Evolutionary conservation across 257 asterid species (phyloP).

Genomic region (Prunella vulgaris): DNA sequence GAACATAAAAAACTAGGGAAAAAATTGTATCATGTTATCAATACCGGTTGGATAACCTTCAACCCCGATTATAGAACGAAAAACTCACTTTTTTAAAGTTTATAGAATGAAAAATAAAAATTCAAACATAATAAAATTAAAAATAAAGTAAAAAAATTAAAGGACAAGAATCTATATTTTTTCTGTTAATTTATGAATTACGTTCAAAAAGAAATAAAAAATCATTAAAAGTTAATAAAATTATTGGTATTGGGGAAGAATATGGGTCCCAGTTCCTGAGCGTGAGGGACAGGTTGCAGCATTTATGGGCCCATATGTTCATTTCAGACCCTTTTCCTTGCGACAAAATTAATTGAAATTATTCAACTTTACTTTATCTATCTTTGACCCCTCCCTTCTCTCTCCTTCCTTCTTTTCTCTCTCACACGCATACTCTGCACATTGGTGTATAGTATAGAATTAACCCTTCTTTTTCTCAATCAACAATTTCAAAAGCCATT

Average conservation of each 20-base stretch:
- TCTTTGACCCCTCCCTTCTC: constrained; percentile 46
- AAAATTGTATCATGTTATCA: too few species aligned
- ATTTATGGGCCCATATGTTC: constrained; percentile 54
- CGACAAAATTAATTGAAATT: constrained; percentile 51
- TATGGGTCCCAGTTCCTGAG: constrained; percentile 34
- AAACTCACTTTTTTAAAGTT: too few species aligned
- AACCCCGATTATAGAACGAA: too few species aligned
- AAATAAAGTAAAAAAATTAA: too few species aligned
- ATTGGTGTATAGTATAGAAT: constrained; percentile 13
- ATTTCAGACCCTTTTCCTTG: constrained; percentile 31
- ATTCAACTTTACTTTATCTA: constrained; percentile 41
- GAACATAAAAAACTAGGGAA: too few species aligned
- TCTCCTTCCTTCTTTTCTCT: not conserved
- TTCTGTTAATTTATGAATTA: too few species aligned
- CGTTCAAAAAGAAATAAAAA: not conserved
- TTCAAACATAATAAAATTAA: too few species aligned
- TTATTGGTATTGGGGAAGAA: constrained; percentile 9
- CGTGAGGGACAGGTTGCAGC: constrained; percentile 51
- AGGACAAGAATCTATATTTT: too few species aligned
- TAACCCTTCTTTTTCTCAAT: too few species aligned
- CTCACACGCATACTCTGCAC: not conserved
- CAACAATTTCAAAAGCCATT: too few species aligned
- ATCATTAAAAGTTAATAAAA: constrained; percentile 26
- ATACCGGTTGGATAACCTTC: too few species aligned
- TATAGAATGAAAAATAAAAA: too few species aligned